phyloP scores from a whole-genome alignment of 1,139 yeast species.

The Kodamaea arcana region DNA sequence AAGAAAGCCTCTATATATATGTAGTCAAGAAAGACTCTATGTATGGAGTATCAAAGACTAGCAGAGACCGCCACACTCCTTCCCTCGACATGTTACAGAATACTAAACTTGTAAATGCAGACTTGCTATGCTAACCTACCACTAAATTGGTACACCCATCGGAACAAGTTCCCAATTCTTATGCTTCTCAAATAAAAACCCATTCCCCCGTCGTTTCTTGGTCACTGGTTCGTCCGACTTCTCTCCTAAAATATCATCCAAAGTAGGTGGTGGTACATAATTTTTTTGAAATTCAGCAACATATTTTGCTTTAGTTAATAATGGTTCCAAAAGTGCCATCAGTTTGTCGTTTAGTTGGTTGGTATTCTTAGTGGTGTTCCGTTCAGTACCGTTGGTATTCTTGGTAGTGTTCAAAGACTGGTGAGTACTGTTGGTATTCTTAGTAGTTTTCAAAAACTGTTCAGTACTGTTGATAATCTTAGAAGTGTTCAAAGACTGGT shows the following conservation, averaged over 20 bases:
- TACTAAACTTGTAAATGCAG: too few relatives aligned
- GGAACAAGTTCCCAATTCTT: slow-evolving; percentile 43
- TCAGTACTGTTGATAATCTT: too few relatives aligned
- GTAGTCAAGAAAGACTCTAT: too few relatives aligned
- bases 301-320: slow-evolving; percentile 7
- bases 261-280: slow-evolving; percentile 21
- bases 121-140: too few relatives aligned
- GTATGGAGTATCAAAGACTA: too few relatives aligned
- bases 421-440: neutral
- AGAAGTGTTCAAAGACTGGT: neutral
- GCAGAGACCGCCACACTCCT: too few relatives aligned
- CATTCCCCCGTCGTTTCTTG: slow-evolving; percentile 8
- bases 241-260: slow-evolving; percentile 21
- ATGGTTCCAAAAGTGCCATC: slow-evolving; percentile 3
- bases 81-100: too few relatives aligned
- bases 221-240: slow-evolving; percentile 8
- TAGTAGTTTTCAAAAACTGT: too few relatives aligned
- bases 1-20: too few relatives aligned
- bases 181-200: slow-evolving; percentile 23
- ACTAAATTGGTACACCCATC: slow-evolving; percentile 28
- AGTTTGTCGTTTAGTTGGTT: too few relatives aligned
- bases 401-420: neutral
- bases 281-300: slow-evolving; percentile 8
- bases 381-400: neutral
- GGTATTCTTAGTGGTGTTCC: too few relatives aligned